Evolutionary conservation across 2,329 filamentous ascomycete species (phyloP).

Genomic region (Ramularia endophylla): DNA sequence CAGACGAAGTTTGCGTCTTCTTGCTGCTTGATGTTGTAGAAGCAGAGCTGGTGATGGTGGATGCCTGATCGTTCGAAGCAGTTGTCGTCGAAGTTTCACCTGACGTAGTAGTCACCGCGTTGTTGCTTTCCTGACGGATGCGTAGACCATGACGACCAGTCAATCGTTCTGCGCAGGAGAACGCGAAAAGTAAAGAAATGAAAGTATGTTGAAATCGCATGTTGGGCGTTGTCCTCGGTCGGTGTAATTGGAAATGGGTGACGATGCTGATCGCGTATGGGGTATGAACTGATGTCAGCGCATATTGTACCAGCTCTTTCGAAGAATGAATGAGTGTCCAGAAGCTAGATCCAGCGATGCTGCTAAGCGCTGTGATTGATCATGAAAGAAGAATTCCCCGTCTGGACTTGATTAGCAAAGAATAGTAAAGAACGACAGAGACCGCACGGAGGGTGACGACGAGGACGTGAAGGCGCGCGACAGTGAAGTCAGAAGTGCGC

Average conservation of each 20-base stretch:
- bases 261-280: background rate
- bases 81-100: background rate
- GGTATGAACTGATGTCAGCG: constrained; percentile 2
- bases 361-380: background rate
- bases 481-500: too few relatives aligned
- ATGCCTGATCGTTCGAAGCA: background rate
- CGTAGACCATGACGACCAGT: constrained; percentile 5
- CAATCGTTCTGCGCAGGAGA: constrained; percentile 10
- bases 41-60: constrained; percentile 4
- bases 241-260: background rate
- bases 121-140: constrained; percentile 7
- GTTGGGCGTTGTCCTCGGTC: background rate
- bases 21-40: constrained; percentile 4
- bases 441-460: background rate
- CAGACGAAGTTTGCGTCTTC: constrained; percentile 1
- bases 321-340: background rate
- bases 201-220: constrained; percentile 12
- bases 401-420: too few relatives aligned
- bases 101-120: constrained; percentile 2
- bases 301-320: constrained; percentile 1
- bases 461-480: background rate
- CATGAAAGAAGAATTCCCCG: background rate
- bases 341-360: background rate
- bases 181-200: constrained; percentile 7
- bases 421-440: background rate